Conservation (phyloP, 2,329 filamentous ascomycete species). For the Cytospora piceicola region DNA sequence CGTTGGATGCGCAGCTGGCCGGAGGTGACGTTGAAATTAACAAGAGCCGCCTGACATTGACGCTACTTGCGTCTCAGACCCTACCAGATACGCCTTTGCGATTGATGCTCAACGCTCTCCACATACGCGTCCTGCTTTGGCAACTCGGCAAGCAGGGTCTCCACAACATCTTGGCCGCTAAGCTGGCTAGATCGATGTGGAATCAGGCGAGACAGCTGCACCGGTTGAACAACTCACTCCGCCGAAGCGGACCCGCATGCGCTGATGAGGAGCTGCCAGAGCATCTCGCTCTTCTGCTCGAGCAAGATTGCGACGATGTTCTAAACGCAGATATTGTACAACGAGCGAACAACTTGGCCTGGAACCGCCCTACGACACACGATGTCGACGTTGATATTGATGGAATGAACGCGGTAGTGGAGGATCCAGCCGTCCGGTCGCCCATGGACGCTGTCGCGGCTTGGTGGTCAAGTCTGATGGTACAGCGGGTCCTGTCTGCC, state of each 20-base stretch:
- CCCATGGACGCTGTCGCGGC: constrained; percentile 89
- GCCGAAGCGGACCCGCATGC: constrained; percentile 46
- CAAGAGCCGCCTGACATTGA: constrained; percentile 82
- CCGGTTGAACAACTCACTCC: constrained; percentile 50
- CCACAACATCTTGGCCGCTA: constrained; percentile 71
- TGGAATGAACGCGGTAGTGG: constrained; percentile 80
- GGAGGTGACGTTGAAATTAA: constrained; percentile 90
- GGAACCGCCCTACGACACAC: constrained; percentile 77
- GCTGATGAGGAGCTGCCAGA: constrained; percentile 70
- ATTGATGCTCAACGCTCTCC: constrained; percentile 89
- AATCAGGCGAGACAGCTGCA: constrained; percentile 74
- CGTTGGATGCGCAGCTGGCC: constrained; percentile 87
- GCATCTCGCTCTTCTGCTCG: constrained; percentile 75
- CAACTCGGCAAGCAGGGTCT: constrained; percentile 69
- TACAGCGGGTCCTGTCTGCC: constrained; percentile 70
- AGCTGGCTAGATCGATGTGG: constrained; percentile 78
- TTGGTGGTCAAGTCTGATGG: constrained; percentile 79
- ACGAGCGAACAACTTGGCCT: constrained; percentile 86
- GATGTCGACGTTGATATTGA: constrained; percentile 66
- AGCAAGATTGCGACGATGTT: constrained; percentile 81
- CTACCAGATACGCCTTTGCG: constrained; percentile 80
- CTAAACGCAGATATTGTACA: constrained; percentile 78
- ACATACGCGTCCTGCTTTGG: constrained; percentile 89
- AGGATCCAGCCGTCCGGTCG: constrained; percentile 82
- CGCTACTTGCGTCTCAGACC: constrained; percentile 84